A percentile compares a stretch with the other conserved stretches of the same genome.
Conservation (phyloP, 2,329 filamentous ascomycete genomes). For the Aspergillus niger region DNA sequence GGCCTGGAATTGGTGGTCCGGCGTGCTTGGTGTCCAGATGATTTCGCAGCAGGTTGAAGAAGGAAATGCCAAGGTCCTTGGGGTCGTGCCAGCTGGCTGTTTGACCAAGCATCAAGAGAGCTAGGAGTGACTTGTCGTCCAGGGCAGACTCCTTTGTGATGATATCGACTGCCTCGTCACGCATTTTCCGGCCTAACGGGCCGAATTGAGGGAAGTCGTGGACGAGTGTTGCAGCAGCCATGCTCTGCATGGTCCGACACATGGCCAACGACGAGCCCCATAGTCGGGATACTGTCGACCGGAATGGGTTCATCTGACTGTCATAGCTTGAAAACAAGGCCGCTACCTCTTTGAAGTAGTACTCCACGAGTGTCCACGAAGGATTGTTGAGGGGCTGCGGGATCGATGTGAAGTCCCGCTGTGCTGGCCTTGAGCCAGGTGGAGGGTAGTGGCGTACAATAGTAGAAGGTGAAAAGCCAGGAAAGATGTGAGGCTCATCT, state of each 20-base stretch:
- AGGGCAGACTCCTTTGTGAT: slow-evolving; percentile 51
- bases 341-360: slow-evolving; percentile 66
- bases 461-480: slow-evolving; percentile 35
- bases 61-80: slow-evolving; percentile 56
- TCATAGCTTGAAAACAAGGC: slow-evolving; percentile 66
- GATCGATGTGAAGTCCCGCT: slow-evolving; percentile 38
- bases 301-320: slow-evolving; percentile 62
- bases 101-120: slow-evolving; percentile 60
- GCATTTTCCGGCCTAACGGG: slow-evolving; percentile 53
- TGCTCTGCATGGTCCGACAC: slow-evolving; percentile 64
- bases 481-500: slow-evolving; percentile 22
- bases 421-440: slow-evolving; percentile 18
- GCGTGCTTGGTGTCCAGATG: slow-evolving; percentile 47
- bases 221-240: slow-evolving; percentile 63
- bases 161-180: slow-evolving; percentile 55
- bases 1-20: slow-evolving; percentile 20
- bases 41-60: slow-evolving; percentile 47
- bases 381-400: slow-evolving; percentile 48
- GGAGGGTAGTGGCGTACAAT: slow-evolving; percentile 39
- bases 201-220: slow-evolving; percentile 59
- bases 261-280: slow-evolving; percentile 62
- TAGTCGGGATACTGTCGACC: slow-evolving; percentile 59
- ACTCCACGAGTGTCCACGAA: slow-evolving; percentile 60
- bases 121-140: slow-evolving; percentile 59
- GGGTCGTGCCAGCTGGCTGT: slow-evolving; percentile 63